Conservation (phyloP, 352 stramenopile genomes). For the Phytophthora boehmeriae region DNA sequence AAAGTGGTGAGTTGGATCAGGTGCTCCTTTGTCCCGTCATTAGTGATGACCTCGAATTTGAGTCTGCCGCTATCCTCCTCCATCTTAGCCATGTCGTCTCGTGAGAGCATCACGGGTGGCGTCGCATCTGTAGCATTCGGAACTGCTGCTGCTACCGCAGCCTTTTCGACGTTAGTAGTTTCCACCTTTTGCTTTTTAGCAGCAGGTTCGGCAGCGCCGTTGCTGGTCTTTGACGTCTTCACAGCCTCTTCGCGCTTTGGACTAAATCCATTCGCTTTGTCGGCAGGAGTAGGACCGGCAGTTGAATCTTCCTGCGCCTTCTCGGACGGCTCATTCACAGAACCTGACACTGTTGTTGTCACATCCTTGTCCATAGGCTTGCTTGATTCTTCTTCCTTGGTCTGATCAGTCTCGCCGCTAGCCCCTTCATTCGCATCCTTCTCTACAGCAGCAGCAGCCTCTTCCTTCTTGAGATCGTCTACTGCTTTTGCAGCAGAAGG, state of each 20-base stretch:
- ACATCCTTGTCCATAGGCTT: not conserved
- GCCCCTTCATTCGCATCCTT: not conserved
- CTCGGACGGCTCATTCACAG: too few relatives aligned
- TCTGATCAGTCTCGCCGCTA: too few relatives aligned
- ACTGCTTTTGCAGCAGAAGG: not conserved
- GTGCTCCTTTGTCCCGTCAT: conserved; percentile 88
- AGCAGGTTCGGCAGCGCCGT: conserved; percentile 12
- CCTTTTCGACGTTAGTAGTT: conserved; percentile 13
- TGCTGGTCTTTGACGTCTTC: conserved; percentile 6
- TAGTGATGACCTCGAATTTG: conserved; percentile 91
- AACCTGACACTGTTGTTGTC: too few relatives aligned
- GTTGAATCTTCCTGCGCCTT: not conserved
- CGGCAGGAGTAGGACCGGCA: not conserved
- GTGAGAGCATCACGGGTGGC: conserved; percentile 69
- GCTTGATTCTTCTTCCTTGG: not conserved
- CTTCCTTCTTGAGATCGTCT: conserved; percentile 3
- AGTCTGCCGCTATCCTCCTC: conserved; percentile 81
- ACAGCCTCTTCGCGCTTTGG: conserved; percentile 33
- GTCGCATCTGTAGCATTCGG: conserved; percentile 9
- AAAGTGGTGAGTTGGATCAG: conserved; percentile 94
- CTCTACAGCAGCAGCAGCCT: not conserved
- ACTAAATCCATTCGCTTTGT: conserved; percentile 7
- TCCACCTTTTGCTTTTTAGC: conserved; percentile 54
- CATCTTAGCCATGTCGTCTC: conserved; percentile 89
- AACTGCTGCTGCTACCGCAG: conserved; percentile 4